Base-by-base conservation (phyloP, 1,284 basidiomycete genomes). In the Malassezia vespertilionis region DNA sequence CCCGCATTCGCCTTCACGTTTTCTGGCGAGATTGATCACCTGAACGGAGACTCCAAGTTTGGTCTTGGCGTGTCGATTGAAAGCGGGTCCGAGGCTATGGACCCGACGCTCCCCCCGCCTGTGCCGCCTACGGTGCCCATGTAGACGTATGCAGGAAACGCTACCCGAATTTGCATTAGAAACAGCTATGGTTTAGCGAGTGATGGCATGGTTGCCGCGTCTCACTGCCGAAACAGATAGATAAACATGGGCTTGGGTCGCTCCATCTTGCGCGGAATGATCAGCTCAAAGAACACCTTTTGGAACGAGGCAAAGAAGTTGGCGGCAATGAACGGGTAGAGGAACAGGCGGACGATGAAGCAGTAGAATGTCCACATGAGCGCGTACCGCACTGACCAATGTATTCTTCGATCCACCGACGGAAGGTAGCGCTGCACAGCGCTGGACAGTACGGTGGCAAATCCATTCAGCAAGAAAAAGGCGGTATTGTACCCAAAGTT, bases 31-130 rank as follows among this genome's bases (percentile, higher is more conserved):
- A 89, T 99, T 58, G 93, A 97, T 72, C 91, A 97, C 78, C 83
- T 87, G 76, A 93, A 91, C 61, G 77, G 68, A 11, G 89, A 86
- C 32, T 83, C 86, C 44, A 90, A 90, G 75, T 84, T 95, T 54
- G 91, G 91, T 54, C 81, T 96, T 12, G 90, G 89, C 73, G 84
- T 96, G 71, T 87, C 88, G 83, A 85, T 96, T 60, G 90, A 96
- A 78, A 60, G 56, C 22, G 60, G 56, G n/a, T 50, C 57, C 31
- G 54, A 61, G 50, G 36, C 40, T 5, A 57, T 65, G 52, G 65
- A 69, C 40, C 65, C 65, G 9, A 65, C 54, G 38, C 55, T 54
- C 24, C 58, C 62, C 18, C 64, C 56, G 26, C 61, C 64, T 9
- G 53, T 56, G n/a, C 63, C 64, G 35, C 65, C 65, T 17, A 55